Evolutionary conservation across 1,139 yeast species (phyloP).

Genomic region (Debaryomyces fabryi): DNA sequence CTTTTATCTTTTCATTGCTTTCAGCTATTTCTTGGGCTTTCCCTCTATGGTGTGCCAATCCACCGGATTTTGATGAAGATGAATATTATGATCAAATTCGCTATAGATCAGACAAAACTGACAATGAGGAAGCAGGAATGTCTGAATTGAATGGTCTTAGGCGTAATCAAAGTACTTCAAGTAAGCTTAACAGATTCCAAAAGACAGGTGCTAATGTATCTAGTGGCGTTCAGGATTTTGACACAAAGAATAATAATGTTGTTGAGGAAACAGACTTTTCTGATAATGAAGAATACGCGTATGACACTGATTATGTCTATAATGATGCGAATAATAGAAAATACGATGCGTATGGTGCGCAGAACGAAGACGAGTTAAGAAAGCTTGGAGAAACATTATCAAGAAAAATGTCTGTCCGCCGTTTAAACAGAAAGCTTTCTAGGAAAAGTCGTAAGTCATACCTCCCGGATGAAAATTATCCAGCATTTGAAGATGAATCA

Average conservation of each 20-base stretch:
- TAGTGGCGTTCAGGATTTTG: not conserved
- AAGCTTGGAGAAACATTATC: slow-evolving; percentile 37
- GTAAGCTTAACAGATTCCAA: not conserved
- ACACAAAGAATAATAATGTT: not conserved
- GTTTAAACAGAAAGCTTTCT: slow-evolving; percentile 18
- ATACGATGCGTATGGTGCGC: not conserved
- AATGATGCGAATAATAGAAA: not conserved
- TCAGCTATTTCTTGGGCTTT: slow-evolving; percentile 37
- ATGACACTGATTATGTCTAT: slow-evolving; percentile 6
- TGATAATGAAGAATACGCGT: not conserved
- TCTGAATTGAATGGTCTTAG: not conserved
- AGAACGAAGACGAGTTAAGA: slow-evolving; percentile 31
- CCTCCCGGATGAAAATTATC: slow-evolving; percentile 11
- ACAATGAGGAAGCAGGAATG: not conserved
- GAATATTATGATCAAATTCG: slow-evolving; percentile 15
- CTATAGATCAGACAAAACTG: slow-evolving; percentile 4
- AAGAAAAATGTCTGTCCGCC: slow-evolving; percentile 30
- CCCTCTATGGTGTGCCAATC: slow-evolving; percentile 51
- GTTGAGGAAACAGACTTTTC: slow-evolving; percentile 1
- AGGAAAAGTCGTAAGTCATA: slow-evolving; percentile 6
- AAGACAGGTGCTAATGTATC: not conserved
- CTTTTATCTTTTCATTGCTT: slow-evolving; percentile 28
- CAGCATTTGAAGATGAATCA: slow-evolving; percentile 18
- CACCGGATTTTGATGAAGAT: slow-evolving; percentile 29
- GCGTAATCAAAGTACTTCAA: not conserved